Percentiles rank a stretch among this genome's conserved stretches.
Evolutionary conservation across 306 rosid genomes (phyloP).

Genomic region (Herpetospermum pedunculosum): DNA sequence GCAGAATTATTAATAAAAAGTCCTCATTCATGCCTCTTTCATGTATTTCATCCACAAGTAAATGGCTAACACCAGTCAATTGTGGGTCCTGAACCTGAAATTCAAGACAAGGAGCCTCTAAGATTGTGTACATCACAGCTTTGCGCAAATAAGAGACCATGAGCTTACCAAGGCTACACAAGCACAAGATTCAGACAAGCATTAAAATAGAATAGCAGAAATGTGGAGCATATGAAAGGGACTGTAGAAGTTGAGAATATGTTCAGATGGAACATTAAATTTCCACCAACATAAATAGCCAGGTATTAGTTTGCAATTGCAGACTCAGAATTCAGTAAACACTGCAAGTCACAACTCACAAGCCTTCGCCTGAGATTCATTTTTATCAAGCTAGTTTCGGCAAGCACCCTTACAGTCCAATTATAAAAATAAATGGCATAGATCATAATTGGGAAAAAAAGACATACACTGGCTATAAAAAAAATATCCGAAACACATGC

Average conservation of each 20-base stretch:
- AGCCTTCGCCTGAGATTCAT: background rate
- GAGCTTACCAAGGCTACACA: slow-evolving; percentile 7
- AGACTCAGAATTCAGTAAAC: slow-evolving; percentile 2
- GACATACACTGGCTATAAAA: background rate
- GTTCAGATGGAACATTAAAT: background rate
- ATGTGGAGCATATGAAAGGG: background rate
- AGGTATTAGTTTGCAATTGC: background rate
- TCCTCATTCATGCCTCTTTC: slow-evolving; percentile 99
- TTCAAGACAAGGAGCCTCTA: slow-evolving; percentile 19
- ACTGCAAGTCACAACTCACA: background rate
- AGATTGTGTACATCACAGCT: slow-evolving; percentile 12
- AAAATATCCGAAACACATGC: background rate
- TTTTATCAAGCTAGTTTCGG: background rate
- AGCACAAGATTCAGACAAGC: background rate
- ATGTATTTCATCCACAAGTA: slow-evolving; percentile 95
- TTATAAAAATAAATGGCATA: background rate
- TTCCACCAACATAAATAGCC: background rate
- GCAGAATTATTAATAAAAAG: slow-evolving; percentile 70
- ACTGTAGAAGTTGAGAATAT: background rate
- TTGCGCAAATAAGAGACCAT: slow-evolving; percentile 6
- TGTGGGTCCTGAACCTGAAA: slow-evolving; percentile 81
- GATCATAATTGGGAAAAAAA: background rate
- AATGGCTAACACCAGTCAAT: slow-evolving; percentile 76
- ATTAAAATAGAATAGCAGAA: background rate
- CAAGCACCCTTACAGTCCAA: background rate